Conservation (phyloP, 805 yeast genomes). For the Starmerella floris region DNA sequence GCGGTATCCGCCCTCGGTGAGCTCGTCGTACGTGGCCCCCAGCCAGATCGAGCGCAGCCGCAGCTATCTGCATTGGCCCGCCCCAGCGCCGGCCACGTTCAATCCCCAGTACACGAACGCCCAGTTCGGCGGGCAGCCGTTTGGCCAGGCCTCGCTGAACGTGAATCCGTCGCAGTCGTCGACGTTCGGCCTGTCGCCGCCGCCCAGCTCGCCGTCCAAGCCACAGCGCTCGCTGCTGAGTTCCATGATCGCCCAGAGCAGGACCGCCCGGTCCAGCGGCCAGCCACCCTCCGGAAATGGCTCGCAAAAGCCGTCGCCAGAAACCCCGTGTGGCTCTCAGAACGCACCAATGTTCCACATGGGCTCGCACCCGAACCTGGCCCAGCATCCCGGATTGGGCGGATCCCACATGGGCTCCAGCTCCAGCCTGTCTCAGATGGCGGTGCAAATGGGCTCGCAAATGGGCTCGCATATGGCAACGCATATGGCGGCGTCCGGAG, state of each 20-base stretch:
- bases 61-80: conserved; percentile 14
- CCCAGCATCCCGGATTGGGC: no score
- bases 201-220: conserved; percentile 1
- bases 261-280: conserved; percentile 3
- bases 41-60: conserved; percentile 15
- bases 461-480: background rate
- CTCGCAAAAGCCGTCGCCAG: background rate
- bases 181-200: conserved; percentile 7
- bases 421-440: background rate
- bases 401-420: background rate
- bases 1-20: conserved; percentile 2
- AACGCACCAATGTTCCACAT: no score
- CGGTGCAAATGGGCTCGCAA: background rate
- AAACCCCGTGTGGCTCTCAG: no score
- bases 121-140: background rate
- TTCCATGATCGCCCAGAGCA: conserved; percentile 18
- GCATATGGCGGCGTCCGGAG: background rate
- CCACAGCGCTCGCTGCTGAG: conserved; percentile 18
- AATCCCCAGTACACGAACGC: background rate
- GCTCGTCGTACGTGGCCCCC: conserved; percentile 14
- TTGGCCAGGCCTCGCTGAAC: background rate
- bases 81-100: conserved; percentile 2
- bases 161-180: background rate
- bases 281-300: background rate
- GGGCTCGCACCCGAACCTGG: background rate